Base-by-base conservation (phyloP, 345 rosid genomes). In the Gossypium mustelinum region DNA sequence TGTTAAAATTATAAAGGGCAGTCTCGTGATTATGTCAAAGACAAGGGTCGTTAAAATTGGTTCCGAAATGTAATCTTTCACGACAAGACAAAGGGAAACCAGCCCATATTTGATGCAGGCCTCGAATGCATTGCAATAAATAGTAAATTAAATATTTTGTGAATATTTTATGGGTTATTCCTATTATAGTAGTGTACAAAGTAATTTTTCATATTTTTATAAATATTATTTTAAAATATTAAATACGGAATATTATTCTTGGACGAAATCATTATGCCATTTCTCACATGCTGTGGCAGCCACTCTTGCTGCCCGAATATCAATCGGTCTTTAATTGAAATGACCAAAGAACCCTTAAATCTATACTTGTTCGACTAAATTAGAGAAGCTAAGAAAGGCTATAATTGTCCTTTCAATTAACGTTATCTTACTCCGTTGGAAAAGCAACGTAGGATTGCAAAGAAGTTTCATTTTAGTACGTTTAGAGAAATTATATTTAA, bases 21-120 rank as follows among this genome's bases (percentile, higher is more conserved):
- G 9, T 5, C 11, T 2, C 16, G 73, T 78, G 56, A 66, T 72
- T 78, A 56, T 65, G 10, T 0, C 2, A 11, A 44, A 18, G 0
- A 39, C 5, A 9, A 66, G n/a, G 77, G 80, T 24, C 70, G 58
- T 29, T 18, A 66, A 9, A 12, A 0, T 9, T 22, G 48, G 5
- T 2, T 0, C 52, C n/a, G 8, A 72, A n/a, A 59, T 17, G 34
- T 43, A 58, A 22, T 25, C 65, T 41, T 20, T 13, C 44, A 29
- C 76, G 76, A 65, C 80, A 77, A 65, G 72, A 18, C 67, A 77
- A 72, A 56, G 51, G 8, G 54, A 56, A 25, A 64, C 64, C 76
- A 54, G 67, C 59, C 60, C 18, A 34, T 27, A 76, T 45, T 72
- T 47, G 76, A 51, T 72, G 48, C 48, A 45, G 75, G 76, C 11